These are phyloP conservation scores for Debaryomyces nepalensis DNA, from an alignment of 1,139 yeast species.

Conservation along the genomic window DNA sequence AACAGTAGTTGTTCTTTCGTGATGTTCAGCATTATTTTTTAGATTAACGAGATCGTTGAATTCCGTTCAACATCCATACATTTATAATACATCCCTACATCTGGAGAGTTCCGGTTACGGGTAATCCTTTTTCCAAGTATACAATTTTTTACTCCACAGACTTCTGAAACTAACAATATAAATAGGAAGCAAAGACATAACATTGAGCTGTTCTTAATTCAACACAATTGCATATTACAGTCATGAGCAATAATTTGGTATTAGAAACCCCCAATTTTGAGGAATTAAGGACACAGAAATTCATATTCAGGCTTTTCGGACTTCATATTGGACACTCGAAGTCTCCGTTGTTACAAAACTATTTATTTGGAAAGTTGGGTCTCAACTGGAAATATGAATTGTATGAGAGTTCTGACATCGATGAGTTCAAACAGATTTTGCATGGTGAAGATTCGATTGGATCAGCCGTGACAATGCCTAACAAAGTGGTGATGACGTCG, in stretches of 20 bases:
- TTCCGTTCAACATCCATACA: not conserved
- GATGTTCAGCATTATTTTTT: too few relatives aligned
- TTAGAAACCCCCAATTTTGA: conserved; percentile 11
- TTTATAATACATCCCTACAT: not conserved
- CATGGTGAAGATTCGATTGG: conserved; percentile 24
- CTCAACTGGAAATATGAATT: conserved; percentile 24
- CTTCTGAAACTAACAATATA: not conserved
- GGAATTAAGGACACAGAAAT: conserved; percentile 9
- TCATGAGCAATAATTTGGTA: not conserved
- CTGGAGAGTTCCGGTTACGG: conserved; percentile 4
- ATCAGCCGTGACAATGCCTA: conserved; percentile 36
- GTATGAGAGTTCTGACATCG: conserved; percentile 24
- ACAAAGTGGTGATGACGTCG: conserved; percentile 27
- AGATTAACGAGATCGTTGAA: too few relatives aligned
- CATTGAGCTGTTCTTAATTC: too few relatives aligned
- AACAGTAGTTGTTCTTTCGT: not conserved
- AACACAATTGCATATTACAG: too few relatives aligned
- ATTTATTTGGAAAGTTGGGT: conserved; percentile 21
- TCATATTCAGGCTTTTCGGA: conserved; percentile 17
- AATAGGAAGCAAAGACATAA: conserved; percentile 2
- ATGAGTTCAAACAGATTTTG: conserved; percentile 21
- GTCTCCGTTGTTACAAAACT: conserved; percentile 28
- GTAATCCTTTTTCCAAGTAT: conserved; percentile 6
- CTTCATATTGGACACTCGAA: conserved; percentile 22
- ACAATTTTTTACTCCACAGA: conserved; percentile 5